A percentile compares a stretch with the other conserved stretches of the same genome.
Conservation (phyloP, 805 yeast species). For the Pichia thaimueangensis region DNA sequence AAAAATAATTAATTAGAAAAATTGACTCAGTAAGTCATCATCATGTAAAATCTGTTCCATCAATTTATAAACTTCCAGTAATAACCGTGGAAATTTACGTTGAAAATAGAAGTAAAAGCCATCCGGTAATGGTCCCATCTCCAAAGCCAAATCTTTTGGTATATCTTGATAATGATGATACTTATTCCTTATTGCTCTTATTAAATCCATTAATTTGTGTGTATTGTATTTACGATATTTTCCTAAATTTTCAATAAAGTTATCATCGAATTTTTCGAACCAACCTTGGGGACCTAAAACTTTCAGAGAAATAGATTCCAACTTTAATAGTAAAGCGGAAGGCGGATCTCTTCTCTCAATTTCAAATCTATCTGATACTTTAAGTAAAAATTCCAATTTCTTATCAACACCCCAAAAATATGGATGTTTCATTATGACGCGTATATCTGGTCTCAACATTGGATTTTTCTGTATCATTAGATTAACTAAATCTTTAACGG, state of each 20-base stretch:
- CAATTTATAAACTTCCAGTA: conserved; percentile 68
- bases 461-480: conserved; percentile 72
- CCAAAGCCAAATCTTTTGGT: conserved; percentile 55
- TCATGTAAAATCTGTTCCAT: conserved; percentile 50
- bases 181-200: conserved; percentile 87
- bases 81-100: conserved; percentile 64
- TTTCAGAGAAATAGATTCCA: conserved; percentile 64
- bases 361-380: conserved; percentile 88
- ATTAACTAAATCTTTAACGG: conserved; percentile 65
- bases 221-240: conserved; percentile 85
- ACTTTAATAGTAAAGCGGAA: conserved; percentile 48
- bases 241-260: conserved; percentile 76
- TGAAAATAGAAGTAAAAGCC: conserved; percentile 80
- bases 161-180: conserved; percentile 91
- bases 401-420: conserved; percentile 73
- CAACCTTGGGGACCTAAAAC: conserved; percentile 62
- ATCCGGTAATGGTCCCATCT: conserved; percentile 75
- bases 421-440: conserved; percentile 71
- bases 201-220: conserved; percentile 71
- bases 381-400: conserved; percentile 76
- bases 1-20: conserved; percentile 1
- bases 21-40: conserved; percentile 42
- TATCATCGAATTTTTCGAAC: conserved; percentile 65
- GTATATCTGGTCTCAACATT: conserved; percentile 61
- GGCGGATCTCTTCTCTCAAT: conserved; percentile 77